A percentile compares a stretch with the other conserved stretches of the same genome.
Evolutionary conservation across 2,329 filamentous ascomycete genomes (phyloP).

Genomic region (Didymella keratinophila): DNA sequence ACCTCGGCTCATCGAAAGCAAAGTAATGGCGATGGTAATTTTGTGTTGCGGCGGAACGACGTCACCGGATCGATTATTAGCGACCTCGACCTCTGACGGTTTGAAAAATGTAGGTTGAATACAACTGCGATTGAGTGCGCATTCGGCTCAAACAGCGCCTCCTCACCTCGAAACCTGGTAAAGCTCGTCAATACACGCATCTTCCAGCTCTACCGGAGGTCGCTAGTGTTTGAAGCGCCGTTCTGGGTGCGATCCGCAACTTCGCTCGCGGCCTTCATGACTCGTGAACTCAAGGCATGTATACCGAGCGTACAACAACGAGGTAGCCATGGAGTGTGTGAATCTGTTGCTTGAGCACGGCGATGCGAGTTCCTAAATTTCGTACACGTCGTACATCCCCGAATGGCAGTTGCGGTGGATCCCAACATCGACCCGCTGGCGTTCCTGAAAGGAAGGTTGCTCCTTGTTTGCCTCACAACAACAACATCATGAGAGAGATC

Average conservation of each 20-base stretch:
- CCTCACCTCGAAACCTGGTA: neutral
- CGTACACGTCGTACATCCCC: conserved; percentile 19
- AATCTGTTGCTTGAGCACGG: neutral
- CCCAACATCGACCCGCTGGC: conserved; percentile 2
- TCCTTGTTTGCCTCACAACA: neutral
- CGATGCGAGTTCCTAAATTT: neutral
- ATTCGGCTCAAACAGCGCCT: neutral
- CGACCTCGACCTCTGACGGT: neutral
- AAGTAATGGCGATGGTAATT: too few relatives aligned
- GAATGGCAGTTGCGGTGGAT: neutral
- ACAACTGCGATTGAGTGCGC: neutral
- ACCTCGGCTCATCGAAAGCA: neutral
- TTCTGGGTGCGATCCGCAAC: neutral
- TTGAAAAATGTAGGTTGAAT: too few relatives aligned
- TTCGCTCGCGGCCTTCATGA: neutral
- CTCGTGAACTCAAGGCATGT: neutral
- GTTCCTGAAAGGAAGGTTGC: neutral
- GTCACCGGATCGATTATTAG: too few relatives aligned
- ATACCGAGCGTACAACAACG: neutral
- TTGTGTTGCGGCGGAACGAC: too few relatives aligned
- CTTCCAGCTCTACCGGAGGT: neutral
- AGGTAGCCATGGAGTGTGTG: neutral
- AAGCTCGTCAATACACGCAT: neutral
- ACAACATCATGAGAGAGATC: neutral
- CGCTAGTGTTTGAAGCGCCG: neutral